Evolutionary conservation across 139 green algal genomes (phyloP), one percentile per base, ranked within the genome.

Genomic region (Gonium pectorale): DNA sequence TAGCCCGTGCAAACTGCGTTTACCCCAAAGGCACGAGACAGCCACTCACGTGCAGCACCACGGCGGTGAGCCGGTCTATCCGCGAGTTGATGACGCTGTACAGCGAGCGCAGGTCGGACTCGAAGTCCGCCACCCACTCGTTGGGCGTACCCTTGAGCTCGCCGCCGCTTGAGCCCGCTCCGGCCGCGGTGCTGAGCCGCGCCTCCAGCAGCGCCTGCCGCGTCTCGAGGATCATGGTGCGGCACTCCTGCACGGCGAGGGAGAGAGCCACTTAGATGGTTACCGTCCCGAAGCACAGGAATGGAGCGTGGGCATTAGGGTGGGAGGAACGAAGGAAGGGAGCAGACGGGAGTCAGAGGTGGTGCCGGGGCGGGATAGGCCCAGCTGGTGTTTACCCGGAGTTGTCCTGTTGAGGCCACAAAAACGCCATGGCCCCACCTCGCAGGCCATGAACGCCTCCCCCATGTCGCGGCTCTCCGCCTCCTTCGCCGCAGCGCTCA

Each of bases 181-280:
- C 43, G n/a, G n/a, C n/a, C n/a, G n/a, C 51, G 51, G 21, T 59
- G 41, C 49, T 56, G 63, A 67, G 67, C 44, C 62, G 62, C 24
- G 78, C 78, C 31, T 31, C 78, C 44, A 75, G 43, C 62, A 84
- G 43, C 44, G 43, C 78, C 78, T 84, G 78, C n/a, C 67, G 60
- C 1, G 70, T 68, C 75, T 90, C 87, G 11, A 80, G 59, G 6
- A 86, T 80, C 67, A 90, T 70, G 43, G 44, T 52, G 63, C 81
- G 85, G 62, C 69, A 84, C 13, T 87, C 78, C 82, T 91, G 86
- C 9, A 26, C n/a, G n/a, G n/a, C n/a, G n/a, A n/a, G n/a, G n/a
- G n/a, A n/a, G n/a, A n/a, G n/a, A n/a, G n/a, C n/a, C n/a, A n/a
- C n/a, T n/a, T n/a, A n/a, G n/a, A n/a, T n/a, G n/a, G n/a, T n/a